Evolutionary conservation across 2,329 filamentous ascomycete genomes (phyloP), one percentile per base, ranked within the genome.

Genomic region (Talaromyces sp.): DNA sequence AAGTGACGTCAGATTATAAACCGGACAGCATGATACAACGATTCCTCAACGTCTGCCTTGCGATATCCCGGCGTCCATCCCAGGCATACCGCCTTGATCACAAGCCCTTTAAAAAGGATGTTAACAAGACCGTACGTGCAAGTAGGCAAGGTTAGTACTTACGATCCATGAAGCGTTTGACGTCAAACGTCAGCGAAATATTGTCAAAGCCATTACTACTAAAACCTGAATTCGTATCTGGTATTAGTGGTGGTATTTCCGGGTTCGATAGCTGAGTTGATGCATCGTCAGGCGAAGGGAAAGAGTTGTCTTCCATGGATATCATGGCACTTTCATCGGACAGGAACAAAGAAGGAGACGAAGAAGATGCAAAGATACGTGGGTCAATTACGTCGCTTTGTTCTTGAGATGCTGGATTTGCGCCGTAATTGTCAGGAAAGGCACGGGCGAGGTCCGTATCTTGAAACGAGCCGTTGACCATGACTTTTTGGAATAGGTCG

Each of bases 1-100:
- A 39, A 36, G 6, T n/a, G 6, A 53, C 27, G 27, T 49, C 39
- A 57, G 19, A 57, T 17, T 15, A 47, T 28, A 15, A 30, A 30
- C 7, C 39, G 55, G 19, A 57, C 27, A 25, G 55, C 55, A 42
- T 42, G 39, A 4, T 47, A 25, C n/a, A 57, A n/a, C 15, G 55
- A 55, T 19, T 61, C 39, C 11, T 63, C 62, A 5, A 63, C 57
- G 60, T 64, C 59, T 54, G 57, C 28, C 63, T 64, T 52, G 27
- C 65, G 22, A 53, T 59, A 61, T 53, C 65, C 62, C 42, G 63
- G 57, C 44, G 57, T 54, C 52, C 61, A 59, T 55, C 63, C 51
- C 33, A 63, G 59, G 25, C 62, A 63, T 32, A 63, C 62, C 33
- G 44, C 58, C 49, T 55, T 61, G 2, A 32, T 25, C 10, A 58